Evolutionary conservation across 2,329 filamentous ascomycete species (phyloP), one percentile per base, ranked within the genome.

Genomic region (Alternaria ethzedia): DNA sequence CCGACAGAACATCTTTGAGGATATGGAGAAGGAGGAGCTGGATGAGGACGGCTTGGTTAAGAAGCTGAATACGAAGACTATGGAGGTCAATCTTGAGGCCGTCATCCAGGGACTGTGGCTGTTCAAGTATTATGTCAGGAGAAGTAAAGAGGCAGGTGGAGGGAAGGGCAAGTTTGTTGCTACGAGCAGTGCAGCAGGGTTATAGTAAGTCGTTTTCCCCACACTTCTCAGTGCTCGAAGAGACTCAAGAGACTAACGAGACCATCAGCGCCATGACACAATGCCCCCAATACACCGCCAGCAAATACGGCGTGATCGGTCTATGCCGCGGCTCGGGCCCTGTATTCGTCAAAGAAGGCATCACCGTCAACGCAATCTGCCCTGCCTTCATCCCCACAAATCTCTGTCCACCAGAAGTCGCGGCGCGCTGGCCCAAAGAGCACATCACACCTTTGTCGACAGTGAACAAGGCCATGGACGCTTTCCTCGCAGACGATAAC

Each of bases 271-370:
- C 47, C 28, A 75, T 78, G 74, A 66, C 68, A 2, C 74, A 75
- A 26, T 77, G 76, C 21, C 82, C 82, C 0, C 78, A 82, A 61
- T 84, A 84, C 63, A 78, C 78, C 1, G 78, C 81, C 13, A 74
- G 76, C 23, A 84, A 84, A 65, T 81, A 82, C 65, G 82, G 75
- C 8, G 69, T 83, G 13, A 69, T 83, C 2, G 81, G 80, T 8
- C 69, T 83, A 20, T 74, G 77, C 7, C 76, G 81, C 12, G 70
- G 76, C 17, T 64, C 80, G 1, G 80, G 73, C 1, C 76, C 79
- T 0, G 65, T 73, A 0, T 74, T 81, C n/a, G 63, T 73, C 17
- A 72, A 75, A 15, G 71, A 78, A 43, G 69, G 73, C 49, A 79
- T 83, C 54, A 79, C 75, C 2, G 73, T 82, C 8, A 83, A 83